Conservation (phyloP, 1,139 yeast genomes). For the Pichia inconspicua region DNA sequence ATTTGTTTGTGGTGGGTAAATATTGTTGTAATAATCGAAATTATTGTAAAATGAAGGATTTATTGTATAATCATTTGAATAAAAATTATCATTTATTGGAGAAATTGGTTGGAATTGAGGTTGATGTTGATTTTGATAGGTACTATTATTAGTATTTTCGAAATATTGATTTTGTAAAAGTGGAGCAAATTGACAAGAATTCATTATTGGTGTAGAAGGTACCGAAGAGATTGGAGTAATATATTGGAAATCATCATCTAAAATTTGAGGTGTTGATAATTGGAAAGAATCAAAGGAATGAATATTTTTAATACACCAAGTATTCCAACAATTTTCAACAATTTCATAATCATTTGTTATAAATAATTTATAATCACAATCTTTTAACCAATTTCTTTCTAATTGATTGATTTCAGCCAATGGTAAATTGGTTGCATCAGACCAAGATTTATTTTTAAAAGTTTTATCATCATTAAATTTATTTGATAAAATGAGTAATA, state of each 20-base stretch:
- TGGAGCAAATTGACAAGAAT: constrained; percentile 6
- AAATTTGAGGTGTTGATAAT: background rate
- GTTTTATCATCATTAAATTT: constrained; percentile 96
- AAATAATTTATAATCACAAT: constrained; percentile 39
- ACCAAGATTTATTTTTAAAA: constrained; percentile 91
- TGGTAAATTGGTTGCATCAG: constrained; percentile 81
- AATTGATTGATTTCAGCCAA: constrained; percentile 50
- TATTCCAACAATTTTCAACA: constrained; percentile 29
- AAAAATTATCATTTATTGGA: constrained; percentile 1
- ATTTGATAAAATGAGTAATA: constrained; percentile 77
- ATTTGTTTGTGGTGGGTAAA: background rate
- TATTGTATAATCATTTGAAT: constrained; percentile 8
- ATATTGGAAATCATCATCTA: background rate
- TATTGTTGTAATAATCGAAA: background rate
- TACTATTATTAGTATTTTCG: constrained; percentile 25
- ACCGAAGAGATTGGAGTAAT: constrained; percentile 5
- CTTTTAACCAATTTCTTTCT: constrained; percentile 69
- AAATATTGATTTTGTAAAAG: constrained; percentile 15
- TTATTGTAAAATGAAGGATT: background rate
- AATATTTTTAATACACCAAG: constrained; percentile 27
- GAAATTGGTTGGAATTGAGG: constrained; percentile 7
- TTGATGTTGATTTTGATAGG: constrained; percentile 12
- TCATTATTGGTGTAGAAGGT: constrained; percentile 8
- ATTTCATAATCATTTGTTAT: constrained; percentile 24
- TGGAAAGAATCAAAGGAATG: constrained; percentile 5